Evolutionary conservation across 805 yeast species (phyloP), one percentile per base, ranked within the genome.

Genomic region (Jamesozyma spencerorum): DNA sequence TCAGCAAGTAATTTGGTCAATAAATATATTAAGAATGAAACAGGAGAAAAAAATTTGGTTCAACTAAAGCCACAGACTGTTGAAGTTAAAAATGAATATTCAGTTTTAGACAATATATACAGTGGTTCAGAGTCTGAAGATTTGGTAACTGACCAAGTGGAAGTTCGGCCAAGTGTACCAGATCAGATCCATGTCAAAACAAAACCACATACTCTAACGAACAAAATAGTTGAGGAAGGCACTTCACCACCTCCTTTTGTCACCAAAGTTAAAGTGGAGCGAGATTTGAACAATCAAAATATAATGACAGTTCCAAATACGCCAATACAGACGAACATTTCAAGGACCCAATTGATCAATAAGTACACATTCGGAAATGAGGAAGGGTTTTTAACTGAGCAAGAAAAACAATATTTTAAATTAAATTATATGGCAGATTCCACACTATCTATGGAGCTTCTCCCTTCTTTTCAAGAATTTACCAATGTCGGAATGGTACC

Each of bases 1-100:
- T 62, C 64, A 18, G 85, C 77, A 1, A 67, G 74, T 2, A 57
- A 58, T 4, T 49, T 81, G 53, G 70, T 79, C 0, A 57, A 59
- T 26, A 65, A 63, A 41, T 43, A 39, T 31, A 31, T 31, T 4
- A 28, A 26, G 4, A 38, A 32, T 15, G 31, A 26, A 13, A 7
- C 6, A 6, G 39, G 36, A 12, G 30, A 30, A 13, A 14, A 19
- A 27, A 18, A 14, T 12, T 12, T 14, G 2, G 18, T n/a, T 7
- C 13, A 14, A 18, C 15, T 20, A 26, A 15, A 12, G 15, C 29
- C 35, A 4, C 11, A 32, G 18, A 18, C 17, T 22, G 18, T 11
- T 29, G 18, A 28, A n/a, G 19, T 14, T 8, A 14, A 35, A 20
- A 28, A 31, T 18, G 24, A 36, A 12, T 28, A 17, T 17, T 27